These are phyloP conservation scores for Trifolium pratense DNA, from an alignment of 306 rosid genomes.

Conservation along the genomic window DNA sequence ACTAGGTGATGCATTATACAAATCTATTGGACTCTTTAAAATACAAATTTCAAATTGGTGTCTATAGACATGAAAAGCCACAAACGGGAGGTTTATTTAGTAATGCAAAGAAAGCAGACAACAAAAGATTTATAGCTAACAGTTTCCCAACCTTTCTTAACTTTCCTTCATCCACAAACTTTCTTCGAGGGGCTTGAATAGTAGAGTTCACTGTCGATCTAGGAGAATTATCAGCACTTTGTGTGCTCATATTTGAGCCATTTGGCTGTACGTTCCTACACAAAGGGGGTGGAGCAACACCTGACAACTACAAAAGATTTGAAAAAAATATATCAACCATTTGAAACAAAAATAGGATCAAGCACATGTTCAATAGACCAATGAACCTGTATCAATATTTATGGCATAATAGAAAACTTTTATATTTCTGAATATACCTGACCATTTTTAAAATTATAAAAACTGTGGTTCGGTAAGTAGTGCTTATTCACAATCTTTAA, in stretches of 20 bases:
- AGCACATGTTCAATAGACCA: slow-evolving; percentile 28
- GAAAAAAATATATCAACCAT: slow-evolving; percentile 39
- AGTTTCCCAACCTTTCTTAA: slow-evolving; percentile 72
- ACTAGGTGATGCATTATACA: background rate
- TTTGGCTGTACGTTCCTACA: slow-evolving; percentile 78
- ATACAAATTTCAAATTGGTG: slow-evolving; percentile 11
- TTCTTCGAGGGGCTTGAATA: slow-evolving; percentile 91
- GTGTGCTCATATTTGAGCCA: slow-evolving; percentile 64
- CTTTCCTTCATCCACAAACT: slow-evolving; percentile 97
- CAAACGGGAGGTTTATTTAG: background rate
- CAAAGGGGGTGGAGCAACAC: slow-evolving; percentile 86
- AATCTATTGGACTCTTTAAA: slow-evolving; percentile 10
- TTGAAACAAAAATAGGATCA: slow-evolving; percentile 18
- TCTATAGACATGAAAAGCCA: slow-evolving; percentile 8
- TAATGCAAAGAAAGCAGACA: slow-evolving; percentile 28
- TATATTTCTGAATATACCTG: background rate
- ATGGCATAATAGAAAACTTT: slow-evolving; percentile 6
- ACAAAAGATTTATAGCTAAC: slow-evolving; percentile 2
- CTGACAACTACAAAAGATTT: slow-evolving; percentile 73
- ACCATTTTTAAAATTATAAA: slow-evolving; percentile 31
- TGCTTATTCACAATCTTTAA: slow-evolving; percentile 27
- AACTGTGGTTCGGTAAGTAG: slow-evolving; percentile 14
- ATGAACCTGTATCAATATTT: slow-evolving; percentile 6
- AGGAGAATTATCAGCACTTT: slow-evolving; percentile 71
- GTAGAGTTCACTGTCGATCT: slow-evolving; percentile 86